Evolutionary conservation across 2,329 filamentous ascomycete genomes (phyloP).

Genomic region (Ilyonectria robusta): DNA sequence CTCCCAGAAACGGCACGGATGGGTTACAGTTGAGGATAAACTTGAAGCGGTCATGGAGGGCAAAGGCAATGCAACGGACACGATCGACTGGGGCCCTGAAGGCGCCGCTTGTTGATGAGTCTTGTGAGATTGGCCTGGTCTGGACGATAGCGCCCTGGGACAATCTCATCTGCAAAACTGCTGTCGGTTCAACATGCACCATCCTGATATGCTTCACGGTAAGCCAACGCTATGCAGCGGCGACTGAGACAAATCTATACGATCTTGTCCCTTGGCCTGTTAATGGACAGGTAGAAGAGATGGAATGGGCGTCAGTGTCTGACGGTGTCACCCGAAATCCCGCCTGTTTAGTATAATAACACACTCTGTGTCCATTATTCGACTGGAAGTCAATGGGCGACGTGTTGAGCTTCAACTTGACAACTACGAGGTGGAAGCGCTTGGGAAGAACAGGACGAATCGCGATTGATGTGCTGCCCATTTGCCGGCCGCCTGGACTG

Average conservation of each 20-base stretch:
- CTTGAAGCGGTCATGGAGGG: constrained; percentile 68
- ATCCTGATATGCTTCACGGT: neutral
- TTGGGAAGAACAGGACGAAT: no score
- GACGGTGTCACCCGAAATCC: neutral
- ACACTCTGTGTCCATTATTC: no score
- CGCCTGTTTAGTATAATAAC: neutral
- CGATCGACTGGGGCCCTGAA: constrained; percentile 63
- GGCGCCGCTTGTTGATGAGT: constrained; percentile 9
- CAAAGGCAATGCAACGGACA: constrained; percentile 53
- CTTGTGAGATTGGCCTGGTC: neutral
- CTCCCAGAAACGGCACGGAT: constrained; percentile 57
- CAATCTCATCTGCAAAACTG: neutral
- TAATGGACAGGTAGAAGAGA: neutral
- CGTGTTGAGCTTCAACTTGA: no score
- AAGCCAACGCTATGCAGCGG: neutral
- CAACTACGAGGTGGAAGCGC: no score
- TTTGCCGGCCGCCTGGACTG: no score
- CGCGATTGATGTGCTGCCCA: neutral
- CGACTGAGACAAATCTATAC: neutral
- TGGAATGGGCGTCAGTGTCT: neutral
- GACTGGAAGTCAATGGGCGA: no score
- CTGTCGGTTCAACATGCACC: neutral
- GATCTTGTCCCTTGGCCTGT: neutral
- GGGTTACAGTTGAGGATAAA: constrained; percentile 67
- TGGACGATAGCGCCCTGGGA: no score